Evolutionary conservation across 306 rosid genomes (phyloP), one percentile per base, ranked within the genome.

Genomic region (Acacia crassicarpa): DNA sequence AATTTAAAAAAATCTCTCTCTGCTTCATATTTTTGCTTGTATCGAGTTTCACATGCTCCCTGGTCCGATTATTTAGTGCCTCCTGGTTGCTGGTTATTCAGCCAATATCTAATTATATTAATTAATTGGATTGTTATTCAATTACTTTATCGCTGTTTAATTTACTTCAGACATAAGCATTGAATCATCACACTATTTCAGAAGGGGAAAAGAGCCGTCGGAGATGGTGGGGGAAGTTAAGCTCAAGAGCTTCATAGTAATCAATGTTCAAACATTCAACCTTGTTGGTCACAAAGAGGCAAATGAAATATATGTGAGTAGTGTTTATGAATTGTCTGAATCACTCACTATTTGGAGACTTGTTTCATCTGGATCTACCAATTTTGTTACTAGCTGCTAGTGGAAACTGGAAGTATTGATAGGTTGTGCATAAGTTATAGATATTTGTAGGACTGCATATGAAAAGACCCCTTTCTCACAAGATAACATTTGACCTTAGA

Each of bases 151-250:
- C n/a, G n/a, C n/a, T n/a, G n/a, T n/a, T n/a, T n/a, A n/a, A n/a
- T n/a, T n/a, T n/a, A n/a, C n/a, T n/a, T n/a, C n/a, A n/a, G n/a
- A n/a, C n/a, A n/a, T n/a, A n/a, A n/a, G n/a, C n/a, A n/a, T n/a
- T n/a, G n/a, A n/a, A n/a, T n/a, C n/a, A n/a, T n/a, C n/a, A n/a
- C n/a, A n/a, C n/a, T n/a, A n/a, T n/a, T 78, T 75, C 87, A 22
- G 98, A 95, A 17, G 83, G 69, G 0, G 97, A 94, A 4, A 92
- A 80, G 84, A 56, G 84, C 74, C 90, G 93, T 75, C 82, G 91
- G 62, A 88, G 90, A 84, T 96, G 99, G 99, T 93, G 98, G 98
- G 97, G 88, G 80, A 89, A 87, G 75, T 81, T 88, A 22, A 80
- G 90, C 81, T 76, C 85, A 1, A 84, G 67, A 67, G 72, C 81